A percentile compares a stretch with the other conserved stretches of the same genome.
Conservation (phyloP, 805 yeast species). For the Helenozyma rhizophorensis region DNA sequence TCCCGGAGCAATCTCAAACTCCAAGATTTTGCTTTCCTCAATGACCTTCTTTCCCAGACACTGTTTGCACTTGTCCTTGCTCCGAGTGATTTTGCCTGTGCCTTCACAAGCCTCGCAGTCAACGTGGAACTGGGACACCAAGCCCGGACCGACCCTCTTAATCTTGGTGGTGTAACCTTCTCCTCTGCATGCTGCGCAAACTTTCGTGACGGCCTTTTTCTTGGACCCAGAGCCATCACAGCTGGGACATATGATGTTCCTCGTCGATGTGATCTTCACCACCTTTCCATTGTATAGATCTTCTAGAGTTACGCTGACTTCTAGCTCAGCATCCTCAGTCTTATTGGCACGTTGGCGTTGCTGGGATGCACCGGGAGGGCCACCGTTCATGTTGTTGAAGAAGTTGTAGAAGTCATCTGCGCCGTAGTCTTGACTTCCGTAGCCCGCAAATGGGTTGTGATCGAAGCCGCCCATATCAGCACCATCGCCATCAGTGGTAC, state of each 20-base stretch:
- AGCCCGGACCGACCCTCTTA: constrained; percentile 68
- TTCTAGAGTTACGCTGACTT: constrained; percentile 60
- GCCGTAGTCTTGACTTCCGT: constrained; percentile 44
- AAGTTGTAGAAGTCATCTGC: constrained; percentile 79
- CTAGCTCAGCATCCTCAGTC: constrained; percentile 67
- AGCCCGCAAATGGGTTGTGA: constrained; percentile 37
- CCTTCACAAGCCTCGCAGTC: constrained; percentile 72
- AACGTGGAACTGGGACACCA: constrained; percentile 58
- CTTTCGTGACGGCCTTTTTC: constrained; percentile 47
- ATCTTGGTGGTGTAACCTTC: constrained; percentile 58
- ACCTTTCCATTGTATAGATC: constrained; percentile 80
- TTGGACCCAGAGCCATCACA: constrained; percentile 80
- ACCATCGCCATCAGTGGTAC: constrained; percentile 32
- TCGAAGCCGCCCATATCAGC: constrained; percentile 13
- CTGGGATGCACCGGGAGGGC: constrained; percentile 12
- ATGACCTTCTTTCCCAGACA: constrained; percentile 64
- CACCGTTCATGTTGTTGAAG: constrained; percentile 44
- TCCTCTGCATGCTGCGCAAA: constrained; percentile 72
- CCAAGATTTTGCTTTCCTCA: constrained; percentile 67
- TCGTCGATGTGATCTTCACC: constrained; percentile 64
- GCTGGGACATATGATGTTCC: constrained; percentile 65
- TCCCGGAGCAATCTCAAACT: constrained; percentile 75
- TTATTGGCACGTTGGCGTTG: constrained; percentile 20
- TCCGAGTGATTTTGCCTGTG: constrained; percentile 52
- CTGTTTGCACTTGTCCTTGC: constrained; percentile 71